Percentiles rank a stretch among this genome's conserved stretches.
Conservation (phyloP, 306 rosid species). For the Sphenostylis stenocarpa region DNA sequence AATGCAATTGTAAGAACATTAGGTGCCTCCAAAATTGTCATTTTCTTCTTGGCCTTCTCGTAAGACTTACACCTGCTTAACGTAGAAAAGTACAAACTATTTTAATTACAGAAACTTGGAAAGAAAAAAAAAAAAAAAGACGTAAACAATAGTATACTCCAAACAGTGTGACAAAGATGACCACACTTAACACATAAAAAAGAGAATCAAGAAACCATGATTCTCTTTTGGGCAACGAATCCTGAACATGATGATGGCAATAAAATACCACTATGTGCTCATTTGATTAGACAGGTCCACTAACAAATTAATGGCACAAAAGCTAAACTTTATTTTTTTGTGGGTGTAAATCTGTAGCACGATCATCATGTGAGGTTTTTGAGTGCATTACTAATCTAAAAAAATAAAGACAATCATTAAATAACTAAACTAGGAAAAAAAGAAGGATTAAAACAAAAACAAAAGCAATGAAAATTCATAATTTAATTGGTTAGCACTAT, state of each 20-base stretch:
- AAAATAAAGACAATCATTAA: neutral
- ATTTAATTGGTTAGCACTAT: neutral
- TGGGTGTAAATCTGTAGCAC: neutral
- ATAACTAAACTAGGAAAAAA: neutral
- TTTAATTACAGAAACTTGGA: neutral
- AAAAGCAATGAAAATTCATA: neutral
- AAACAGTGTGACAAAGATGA: neutral
- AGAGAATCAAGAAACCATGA: neutral
- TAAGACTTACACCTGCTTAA: constrained; percentile 81
- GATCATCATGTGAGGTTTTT: neutral
- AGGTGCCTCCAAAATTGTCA: constrained; percentile 86
- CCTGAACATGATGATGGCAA: neutral
- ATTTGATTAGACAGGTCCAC: neutral
- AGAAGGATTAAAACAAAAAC: neutral
- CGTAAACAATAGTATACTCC: neutral
- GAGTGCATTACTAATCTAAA: neutral
- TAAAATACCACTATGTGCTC: neutral
- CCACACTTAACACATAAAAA: neutral
- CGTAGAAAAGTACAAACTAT: constrained; percentile 9
- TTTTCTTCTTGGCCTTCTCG: constrained; percentile 90
- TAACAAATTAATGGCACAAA: neutral
- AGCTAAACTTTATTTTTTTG: neutral
- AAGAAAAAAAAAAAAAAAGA: neutral
- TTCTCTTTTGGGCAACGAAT: neutral
- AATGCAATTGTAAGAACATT: constrained; percentile 87